Percentiles rank a stretch among this genome's conserved stretches.
Evolutionary conservation across 805 yeast species (phyloP).

Genomic region (Ogataea siamensis): DNA sequence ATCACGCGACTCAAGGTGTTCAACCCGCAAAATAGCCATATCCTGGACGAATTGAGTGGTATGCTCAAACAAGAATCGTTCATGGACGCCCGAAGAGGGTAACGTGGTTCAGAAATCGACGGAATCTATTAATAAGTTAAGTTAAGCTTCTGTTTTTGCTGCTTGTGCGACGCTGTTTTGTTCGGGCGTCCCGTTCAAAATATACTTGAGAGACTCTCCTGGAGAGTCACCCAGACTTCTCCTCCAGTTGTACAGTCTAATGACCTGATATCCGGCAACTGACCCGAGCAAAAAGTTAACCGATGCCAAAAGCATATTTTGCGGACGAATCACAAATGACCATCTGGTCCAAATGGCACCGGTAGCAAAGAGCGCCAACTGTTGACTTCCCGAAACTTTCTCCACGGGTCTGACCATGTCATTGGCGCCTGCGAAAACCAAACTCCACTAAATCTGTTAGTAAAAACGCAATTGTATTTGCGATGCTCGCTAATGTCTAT

Average conservation of each 20-base stretch:
- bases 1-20: conserved; percentile 36
- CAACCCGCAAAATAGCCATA: conserved; percentile 35
- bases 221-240: conserved; percentile 58
- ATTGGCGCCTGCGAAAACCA: conserved; percentile 87
- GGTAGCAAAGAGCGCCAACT: conserved; percentile 81
- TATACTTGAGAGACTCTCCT: conserved; percentile 54
- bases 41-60: conserved; percentile 27
- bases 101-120: not conserved
- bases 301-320: conserved; percentile 81
- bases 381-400: conserved; percentile 85
- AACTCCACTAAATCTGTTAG: conserved; percentile 69
- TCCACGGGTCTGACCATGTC: conserved; percentile 92
- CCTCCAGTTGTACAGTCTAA: conserved; percentile 71
- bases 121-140: not conserved
- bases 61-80: conserved; percentile 30
- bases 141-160: conserved; percentile 5
- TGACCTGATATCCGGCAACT: conserved; percentile 83
- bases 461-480: conserved; percentile 5
- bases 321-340: conserved; percentile 91
- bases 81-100: conserved; percentile 3
- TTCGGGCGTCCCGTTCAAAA: conserved; percentile 45
- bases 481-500: not conserved
- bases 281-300: conserved; percentile 91
- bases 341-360: conserved; percentile 98
- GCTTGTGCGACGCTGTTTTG: not conserved